Evolutionary conservation across 805 yeast genomes (phyloP).

Genomic region (Blastobotrys attinorum): DNA sequence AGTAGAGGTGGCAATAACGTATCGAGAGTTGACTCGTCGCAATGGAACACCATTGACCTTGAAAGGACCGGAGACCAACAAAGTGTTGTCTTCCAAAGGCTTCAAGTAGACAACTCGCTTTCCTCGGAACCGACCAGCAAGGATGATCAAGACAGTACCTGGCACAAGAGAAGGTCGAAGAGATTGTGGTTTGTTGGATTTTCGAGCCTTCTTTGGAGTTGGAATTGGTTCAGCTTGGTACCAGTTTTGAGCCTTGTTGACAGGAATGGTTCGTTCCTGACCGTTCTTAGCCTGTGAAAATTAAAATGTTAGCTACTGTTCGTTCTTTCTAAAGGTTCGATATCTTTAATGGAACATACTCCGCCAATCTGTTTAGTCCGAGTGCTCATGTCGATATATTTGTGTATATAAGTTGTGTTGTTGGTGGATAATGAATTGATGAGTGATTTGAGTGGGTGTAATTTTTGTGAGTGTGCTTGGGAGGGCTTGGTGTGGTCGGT

Average conservation of each 20-base stretch:
- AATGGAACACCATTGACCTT: constrained; percentile 99
- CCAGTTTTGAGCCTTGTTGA: constrained; percentile 56
- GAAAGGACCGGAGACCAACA: constrained; percentile 98
- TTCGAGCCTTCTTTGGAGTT: constrained; percentile 83
- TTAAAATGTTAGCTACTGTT: neutral
- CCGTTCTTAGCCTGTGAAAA: constrained; percentile 33
- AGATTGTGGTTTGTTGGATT: constrained; percentile 87
- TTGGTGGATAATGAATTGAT: neutral
- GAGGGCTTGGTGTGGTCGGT: neutral
- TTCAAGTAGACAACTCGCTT: constrained; percentile 98
- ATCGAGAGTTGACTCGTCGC: constrained; percentile 98
- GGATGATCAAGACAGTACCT: constrained; percentile 94
- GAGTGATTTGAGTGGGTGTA: neutral
- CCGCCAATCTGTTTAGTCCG: constrained; percentile 28
- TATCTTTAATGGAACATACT: constrained; percentile 17
- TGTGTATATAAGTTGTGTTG: constrained; percentile 1
- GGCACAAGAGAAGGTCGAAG: constrained; percentile 94
- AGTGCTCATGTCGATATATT: constrained; percentile 24
- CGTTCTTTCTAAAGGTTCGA: neutral
- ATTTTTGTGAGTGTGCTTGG: neutral
- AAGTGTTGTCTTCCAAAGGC: constrained; percentile 95
- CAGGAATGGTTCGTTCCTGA: constrained; percentile 28
- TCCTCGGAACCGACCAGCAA: constrained; percentile 99
- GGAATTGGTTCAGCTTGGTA: constrained; percentile 81
- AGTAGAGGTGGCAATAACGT: constrained; percentile 98